These are phyloP conservation scores for Sporisorium graminicola DNA, from an alignment of 1,284 basidiomycete species.

Conservation along the genomic window DNA sequence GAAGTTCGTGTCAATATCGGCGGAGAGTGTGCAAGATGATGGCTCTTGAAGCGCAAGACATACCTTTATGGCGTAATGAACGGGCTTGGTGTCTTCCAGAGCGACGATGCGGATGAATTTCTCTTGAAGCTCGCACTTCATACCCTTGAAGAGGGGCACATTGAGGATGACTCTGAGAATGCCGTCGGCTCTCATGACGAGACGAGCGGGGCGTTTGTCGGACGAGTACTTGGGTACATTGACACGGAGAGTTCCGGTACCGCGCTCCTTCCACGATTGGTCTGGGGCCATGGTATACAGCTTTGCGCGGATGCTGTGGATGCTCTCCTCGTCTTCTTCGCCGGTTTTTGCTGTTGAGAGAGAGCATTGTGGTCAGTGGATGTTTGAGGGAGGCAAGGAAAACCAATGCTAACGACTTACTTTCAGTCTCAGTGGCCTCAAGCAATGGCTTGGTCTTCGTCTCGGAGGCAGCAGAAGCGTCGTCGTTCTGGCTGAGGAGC, in stretches of 20 bases:
- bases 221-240: slow-evolving; percentile 77
- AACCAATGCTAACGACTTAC: slow-evolving; percentile 20
- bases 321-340: slow-evolving; percentile 89
- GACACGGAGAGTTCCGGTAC: slow-evolving; percentile 83
- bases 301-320: slow-evolving; percentile 87
- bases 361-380: background rate
- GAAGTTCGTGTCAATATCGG: background rate
- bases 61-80: slow-evolving; percentile 66
- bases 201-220: slow-evolving; percentile 77
- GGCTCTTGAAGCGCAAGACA: slow-evolving; percentile 6
- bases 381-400: background rate
- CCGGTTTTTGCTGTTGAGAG: slow-evolving; percentile 80
- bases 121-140: slow-evolving; percentile 81
- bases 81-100: slow-evolving; percentile 60
- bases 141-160: slow-evolving; percentile 85
- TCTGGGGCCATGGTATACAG: slow-evolving; percentile 77
- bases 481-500: slow-evolving; percentile 29
- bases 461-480: slow-evolving; percentile 13
- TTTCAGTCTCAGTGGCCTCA: slow-evolving; percentile 38
- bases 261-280: slow-evolving; percentile 86
- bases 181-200: slow-evolving; percentile 95
- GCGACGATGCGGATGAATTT: slow-evolving; percentile 66
- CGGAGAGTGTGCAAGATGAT: background rate
- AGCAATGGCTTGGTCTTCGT: slow-evolving; percentile 29
- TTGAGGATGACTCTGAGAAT: slow-evolving; percentile 88